Evolutionary conservation across 371 early-diverging fungal species (phyloP).

Genomic region (Syncephalastrum sp.): DNA sequence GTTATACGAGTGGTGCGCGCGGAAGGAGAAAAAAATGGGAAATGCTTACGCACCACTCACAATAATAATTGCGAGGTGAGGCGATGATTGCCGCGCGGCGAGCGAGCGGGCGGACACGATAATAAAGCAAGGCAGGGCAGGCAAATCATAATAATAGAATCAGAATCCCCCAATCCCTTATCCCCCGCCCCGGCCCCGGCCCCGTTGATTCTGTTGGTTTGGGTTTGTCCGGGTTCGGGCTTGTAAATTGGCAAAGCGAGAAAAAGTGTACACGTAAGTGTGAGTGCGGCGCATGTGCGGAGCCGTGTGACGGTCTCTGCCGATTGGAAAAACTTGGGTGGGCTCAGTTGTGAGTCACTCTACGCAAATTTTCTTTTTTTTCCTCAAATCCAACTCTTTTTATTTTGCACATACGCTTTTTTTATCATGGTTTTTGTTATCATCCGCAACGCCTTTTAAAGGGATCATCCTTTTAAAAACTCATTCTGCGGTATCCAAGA

Average conservation of each 20-base stretch:
- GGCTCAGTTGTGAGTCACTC: constrained; percentile 1
- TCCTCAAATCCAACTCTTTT: neutral
- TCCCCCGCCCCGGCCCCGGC: neutral
- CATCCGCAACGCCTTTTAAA: constrained; percentile 1
- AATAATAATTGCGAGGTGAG: constrained; percentile 8
- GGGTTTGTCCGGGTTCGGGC: neutral
- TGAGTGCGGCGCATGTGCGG: constrained; percentile 2
- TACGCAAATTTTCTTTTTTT: constrained; percentile 1
- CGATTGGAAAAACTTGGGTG: neutral
- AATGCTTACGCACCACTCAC: constrained; percentile 1
- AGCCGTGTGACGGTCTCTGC: neutral
- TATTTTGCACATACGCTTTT: constrained; percentile 1
- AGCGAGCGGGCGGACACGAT: too few species aligned
- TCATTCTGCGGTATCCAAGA: too few species aligned
- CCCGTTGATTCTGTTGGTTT: neutral
- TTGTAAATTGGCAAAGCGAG: neutral
- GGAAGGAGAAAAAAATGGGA: constrained; percentile 7
- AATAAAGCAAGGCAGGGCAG: too few species aligned
- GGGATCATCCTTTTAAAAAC: too few species aligned
- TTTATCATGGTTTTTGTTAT: neutral
- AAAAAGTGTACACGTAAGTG: neutral
- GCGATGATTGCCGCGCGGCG: too few species aligned
- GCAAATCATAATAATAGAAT: too few species aligned
- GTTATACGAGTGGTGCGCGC: constrained; percentile 3
- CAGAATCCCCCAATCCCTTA: too few species aligned